Evolutionary conservation across 129 eudicot genomes (phyloP).

Genomic region (Scalesia atractyloides): DNA sequence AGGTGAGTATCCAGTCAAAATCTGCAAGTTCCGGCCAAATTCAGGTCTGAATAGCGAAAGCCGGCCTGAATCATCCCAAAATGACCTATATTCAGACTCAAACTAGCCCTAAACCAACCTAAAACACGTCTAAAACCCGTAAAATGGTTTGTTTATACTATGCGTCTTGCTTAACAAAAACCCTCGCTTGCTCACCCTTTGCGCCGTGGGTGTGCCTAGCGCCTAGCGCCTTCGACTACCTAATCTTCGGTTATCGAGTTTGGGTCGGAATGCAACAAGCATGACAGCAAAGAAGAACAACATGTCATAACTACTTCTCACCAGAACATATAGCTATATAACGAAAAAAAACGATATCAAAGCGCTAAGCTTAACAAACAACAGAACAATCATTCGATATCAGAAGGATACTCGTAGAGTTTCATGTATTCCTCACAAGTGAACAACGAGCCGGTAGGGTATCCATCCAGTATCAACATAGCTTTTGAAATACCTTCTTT

Average conservation of each 20-base stretch:
- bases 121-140: too few relatives aligned
- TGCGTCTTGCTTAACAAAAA: too few relatives aligned
- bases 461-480: slow-evolving; percentile 54
- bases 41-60: too few relatives aligned
- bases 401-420: slow-evolving; percentile 59
- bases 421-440: slow-evolving; percentile 50
- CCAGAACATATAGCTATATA: not conserved
- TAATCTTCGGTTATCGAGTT: not conserved
- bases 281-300: not conserved
- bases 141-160: too few relatives aligned
- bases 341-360: not conserved
- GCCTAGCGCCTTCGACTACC: too few relatives aligned
- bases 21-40: too few relatives aligned
- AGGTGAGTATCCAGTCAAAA: too few relatives aligned
- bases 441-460: slow-evolving; percentile 34
- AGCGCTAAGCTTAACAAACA: not conserved
- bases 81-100: too few relatives aligned
- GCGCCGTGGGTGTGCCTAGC: too few relatives aligned
- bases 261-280: not conserved
- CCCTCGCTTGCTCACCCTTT: too few relatives aligned
- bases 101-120: too few relatives aligned
- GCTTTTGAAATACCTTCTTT: slow-evolving; percentile 46
- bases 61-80: too few relatives aligned
- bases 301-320: not conserved
- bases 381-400: not conserved